phyloP scores from a whole-genome alignment of 352 stramenopile species.

The Phytophthora pistaciae region DNA sequence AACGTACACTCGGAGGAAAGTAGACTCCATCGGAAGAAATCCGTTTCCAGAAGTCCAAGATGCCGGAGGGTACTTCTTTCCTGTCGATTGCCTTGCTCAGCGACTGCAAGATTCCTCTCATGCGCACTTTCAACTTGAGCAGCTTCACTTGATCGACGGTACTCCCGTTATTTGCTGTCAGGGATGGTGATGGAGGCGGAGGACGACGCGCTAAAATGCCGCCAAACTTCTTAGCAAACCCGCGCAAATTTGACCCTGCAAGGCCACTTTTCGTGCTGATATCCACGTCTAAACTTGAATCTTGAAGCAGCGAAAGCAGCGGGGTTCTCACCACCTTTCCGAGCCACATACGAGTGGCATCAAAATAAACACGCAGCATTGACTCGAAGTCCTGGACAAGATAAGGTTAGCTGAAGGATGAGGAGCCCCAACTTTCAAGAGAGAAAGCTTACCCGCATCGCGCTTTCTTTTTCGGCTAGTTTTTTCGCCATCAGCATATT shows the following conservation, averaged over 20 bases:
- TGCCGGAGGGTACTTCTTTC: conserved; percentile 55
- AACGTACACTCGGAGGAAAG: conserved; percentile 63
- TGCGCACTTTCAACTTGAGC: conserved; percentile 69
- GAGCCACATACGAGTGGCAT: conserved; percentile 72
- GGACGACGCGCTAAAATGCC: conserved; percentile 42
- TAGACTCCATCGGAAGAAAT: conserved; percentile 71
- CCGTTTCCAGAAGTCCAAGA: conserved; percentile 67
- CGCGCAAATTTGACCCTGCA: conserved; percentile 37
- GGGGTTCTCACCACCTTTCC: conserved; percentile 53
- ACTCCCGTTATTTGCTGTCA: neutral
- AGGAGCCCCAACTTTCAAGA: neutral
- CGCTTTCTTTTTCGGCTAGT: conserved; percentile 47
- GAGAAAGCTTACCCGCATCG: conserved; percentile 29
- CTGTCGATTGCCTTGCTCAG: conserved; percentile 61
- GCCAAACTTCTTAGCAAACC: conserved; percentile 61
- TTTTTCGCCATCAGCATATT: conserved; percentile 46
- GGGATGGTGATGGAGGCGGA: conserved; percentile 1
- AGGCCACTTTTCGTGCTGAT: conserved; percentile 39
- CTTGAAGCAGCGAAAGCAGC: conserved; percentile 64
- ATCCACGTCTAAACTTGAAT: conserved; percentile 58
- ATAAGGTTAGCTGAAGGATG: conserved; percentile 12
- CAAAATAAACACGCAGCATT: conserved; percentile 74
- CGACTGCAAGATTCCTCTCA: conserved; percentile 62
- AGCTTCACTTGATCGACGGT: conserved; percentile 32
- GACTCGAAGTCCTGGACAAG: conserved; percentile 61